Conservation (phyloP, 768 basidiomycete species). For the Trametes cingulata region DNA sequence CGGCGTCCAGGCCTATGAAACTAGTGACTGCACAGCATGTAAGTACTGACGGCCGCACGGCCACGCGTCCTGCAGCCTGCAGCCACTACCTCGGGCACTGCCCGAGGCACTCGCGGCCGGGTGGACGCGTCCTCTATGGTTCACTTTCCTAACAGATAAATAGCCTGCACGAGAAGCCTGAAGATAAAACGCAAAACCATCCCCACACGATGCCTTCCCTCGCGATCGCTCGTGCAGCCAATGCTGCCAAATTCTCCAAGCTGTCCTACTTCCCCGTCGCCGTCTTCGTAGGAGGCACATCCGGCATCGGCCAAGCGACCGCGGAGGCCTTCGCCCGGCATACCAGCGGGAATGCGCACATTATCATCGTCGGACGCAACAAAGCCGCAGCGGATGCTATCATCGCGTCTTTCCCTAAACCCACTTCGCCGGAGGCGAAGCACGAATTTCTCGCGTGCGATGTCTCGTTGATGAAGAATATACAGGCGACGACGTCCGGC, state of each 20-base stretch:
- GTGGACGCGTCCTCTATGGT: too few species aligned
- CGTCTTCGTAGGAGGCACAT: constrained; percentile 36
- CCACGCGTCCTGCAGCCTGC: too few species aligned
- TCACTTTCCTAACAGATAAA: too few species aligned
- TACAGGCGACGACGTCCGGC: constrained; percentile 34
- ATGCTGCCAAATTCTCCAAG: constrained; percentile 16
- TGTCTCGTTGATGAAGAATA: constrained; percentile 50
- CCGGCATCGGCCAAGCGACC: constrained; percentile 43
- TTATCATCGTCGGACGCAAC: constrained; percentile 55
- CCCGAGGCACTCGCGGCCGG: too few species aligned
- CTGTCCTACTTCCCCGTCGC: constrained; percentile 27
- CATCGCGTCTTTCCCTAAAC: constrained; percentile 42
- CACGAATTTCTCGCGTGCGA: constrained; percentile 55
- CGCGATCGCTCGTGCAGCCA: constrained; percentile 10
- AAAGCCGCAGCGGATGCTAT: constrained; percentile 47
- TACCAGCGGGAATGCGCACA: constrained; percentile 49
- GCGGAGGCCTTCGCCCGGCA: constrained; percentile 45
- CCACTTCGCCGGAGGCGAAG: constrained; percentile 19
- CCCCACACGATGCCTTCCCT: too few species aligned
- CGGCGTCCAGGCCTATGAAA: too few species aligned
- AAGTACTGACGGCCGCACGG: too few species aligned
- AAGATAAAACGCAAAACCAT: too few species aligned
- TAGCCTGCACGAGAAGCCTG: too few species aligned
- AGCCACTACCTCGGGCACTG: too few species aligned
- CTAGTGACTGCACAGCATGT: too few species aligned